Evolutionary conservation across 345 rosid genomes (phyloP).

Genomic region (Arabidopsis arenosa): DNA sequence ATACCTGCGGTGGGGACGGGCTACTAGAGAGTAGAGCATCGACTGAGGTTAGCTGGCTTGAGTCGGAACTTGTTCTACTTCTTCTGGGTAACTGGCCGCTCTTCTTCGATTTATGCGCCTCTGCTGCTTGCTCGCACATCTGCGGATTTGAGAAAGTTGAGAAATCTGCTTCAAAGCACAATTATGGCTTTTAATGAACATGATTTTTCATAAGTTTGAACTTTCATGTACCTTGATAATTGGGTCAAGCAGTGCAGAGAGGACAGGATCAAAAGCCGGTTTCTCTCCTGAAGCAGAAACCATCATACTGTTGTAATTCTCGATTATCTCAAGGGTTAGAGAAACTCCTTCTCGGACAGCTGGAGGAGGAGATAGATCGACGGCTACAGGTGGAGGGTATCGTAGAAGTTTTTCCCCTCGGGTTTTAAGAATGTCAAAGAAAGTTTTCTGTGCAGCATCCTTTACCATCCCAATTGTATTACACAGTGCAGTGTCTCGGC

Average conservation of each 20-base stretch:
- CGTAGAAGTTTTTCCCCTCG: slow-evolving; percentile 94
- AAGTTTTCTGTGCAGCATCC: slow-evolving; percentile 93
- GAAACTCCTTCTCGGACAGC: slow-evolving; percentile 95
- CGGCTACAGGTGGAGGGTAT: slow-evolving; percentile 93
- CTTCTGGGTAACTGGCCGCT: slow-evolving; percentile 68
- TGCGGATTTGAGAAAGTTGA: slow-evolving; percentile 40
- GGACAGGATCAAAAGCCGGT: slow-evolving; percentile 75
- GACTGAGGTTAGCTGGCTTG: slow-evolving; percentile 69
- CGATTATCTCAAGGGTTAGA: slow-evolving; percentile 87
- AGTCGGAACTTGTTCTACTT: slow-evolving; percentile 66
- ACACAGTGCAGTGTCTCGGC: slow-evolving; percentile 84
- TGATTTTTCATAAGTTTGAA: not conserved
- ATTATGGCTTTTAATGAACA: slow-evolving; percentile 1
- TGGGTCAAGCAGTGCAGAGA: slow-evolving; percentile 90
- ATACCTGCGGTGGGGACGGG: slow-evolving; percentile 69
- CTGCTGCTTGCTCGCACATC: slow-evolving; percentile 99
- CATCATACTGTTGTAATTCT: slow-evolving; percentile 84
- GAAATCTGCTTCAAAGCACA: slow-evolving; percentile 19
- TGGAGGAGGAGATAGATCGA: slow-evolving; percentile 93
- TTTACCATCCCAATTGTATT: slow-evolving; percentile 84
- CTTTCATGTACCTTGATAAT: slow-evolving; percentile 73
- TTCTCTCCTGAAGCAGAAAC: slow-evolving; percentile 70
- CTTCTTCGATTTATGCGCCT: slow-evolving; percentile 85
- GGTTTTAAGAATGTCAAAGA: slow-evolving; percentile 85
- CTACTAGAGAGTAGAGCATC: slow-evolving; percentile 88